Percentiles rank a stretch among this genome's conserved stretches.
These are phyloP conservation scores for Abortiporus biennis DNA, from an alignment of 1,284 basidiomycete genomes.

Conservation along the genomic window DNA sequence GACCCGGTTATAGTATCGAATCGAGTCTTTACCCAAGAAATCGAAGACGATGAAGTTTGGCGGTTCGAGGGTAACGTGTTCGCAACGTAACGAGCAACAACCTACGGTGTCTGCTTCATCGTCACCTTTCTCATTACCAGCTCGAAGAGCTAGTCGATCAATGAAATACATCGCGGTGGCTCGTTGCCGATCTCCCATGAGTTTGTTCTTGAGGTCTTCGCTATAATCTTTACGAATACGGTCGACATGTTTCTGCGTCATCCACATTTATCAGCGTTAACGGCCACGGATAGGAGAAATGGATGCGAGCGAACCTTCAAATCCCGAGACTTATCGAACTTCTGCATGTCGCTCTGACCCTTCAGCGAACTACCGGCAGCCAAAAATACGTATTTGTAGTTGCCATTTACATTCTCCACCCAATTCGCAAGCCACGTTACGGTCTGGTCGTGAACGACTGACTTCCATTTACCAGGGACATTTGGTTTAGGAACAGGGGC, in stretches of 20 bases:
- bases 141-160: slow-evolving; percentile 90
- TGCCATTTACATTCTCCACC: slow-evolving; percentile 93
- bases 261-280: slow-evolving; percentile 2
- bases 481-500: slow-evolving; percentile 78
- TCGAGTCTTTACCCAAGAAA: slow-evolving; percentile 97
- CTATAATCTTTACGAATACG: slow-evolving; percentile 85
- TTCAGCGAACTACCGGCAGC: slow-evolving; percentile 92
- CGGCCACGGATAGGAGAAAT: neutral
- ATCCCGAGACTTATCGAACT: slow-evolving; percentile 95
- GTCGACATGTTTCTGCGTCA: slow-evolving; percentile 78
- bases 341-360: slow-evolving; percentile 92
- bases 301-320: slow-evolving; percentile 61
- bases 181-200: slow-evolving; percentile 89
- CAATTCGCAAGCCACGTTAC: slow-evolving; percentile 98
- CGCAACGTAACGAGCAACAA: slow-evolving; percentile 92
- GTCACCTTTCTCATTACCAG: slow-evolving; percentile 97
- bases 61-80: slow-evolving; percentile 87
- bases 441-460: slow-evolving; percentile 83
- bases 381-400: slow-evolving; percentile 94
- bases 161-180: slow-evolving; percentile 98
- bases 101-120: slow-evolving; percentile 97
- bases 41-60: slow-evolving; percentile 89
- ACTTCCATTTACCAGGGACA: slow-evolving; percentile 84
- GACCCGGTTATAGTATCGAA: slow-evolving; percentile 90
- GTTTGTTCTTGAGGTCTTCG: slow-evolving; percentile 79